Evolutionary conservation across 192 early-diverging fungal genomes (phyloP).

Genomic region (Umbelopsis ramanniana): DNA sequence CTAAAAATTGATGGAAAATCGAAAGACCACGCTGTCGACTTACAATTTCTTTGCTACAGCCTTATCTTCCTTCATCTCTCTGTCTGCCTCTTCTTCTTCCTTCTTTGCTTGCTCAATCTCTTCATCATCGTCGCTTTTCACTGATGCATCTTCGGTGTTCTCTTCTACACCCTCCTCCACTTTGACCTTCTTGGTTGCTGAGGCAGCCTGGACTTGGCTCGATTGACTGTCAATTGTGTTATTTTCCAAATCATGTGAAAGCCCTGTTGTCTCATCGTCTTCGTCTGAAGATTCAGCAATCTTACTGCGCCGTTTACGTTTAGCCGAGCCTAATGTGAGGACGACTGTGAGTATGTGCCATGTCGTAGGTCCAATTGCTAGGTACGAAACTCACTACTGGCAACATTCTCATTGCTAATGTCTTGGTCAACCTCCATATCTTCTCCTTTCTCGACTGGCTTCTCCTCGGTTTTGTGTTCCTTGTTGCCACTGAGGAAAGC

Average conservation of each 20-base stretch:
- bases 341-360: too few relatives aligned
- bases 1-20: neutral
- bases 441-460: neutral
- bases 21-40: neutral
- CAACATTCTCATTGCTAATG: neutral
- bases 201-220: neutral
- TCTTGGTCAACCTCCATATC: slow-evolving; percentile 31
- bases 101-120: slow-evolving; percentile 34
- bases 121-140: neutral
- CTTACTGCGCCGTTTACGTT: slow-evolving; percentile 33
- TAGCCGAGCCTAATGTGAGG: slow-evolving; percentile 24
- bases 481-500: neutral
- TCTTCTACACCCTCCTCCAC: neutral
- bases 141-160: neutral
- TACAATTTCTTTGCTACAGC: slow-evolving; percentile 31
- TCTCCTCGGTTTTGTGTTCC: neutral
- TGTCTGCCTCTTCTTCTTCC: slow-evolving; percentile 33
- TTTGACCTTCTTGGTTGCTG: neutral
- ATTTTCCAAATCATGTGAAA: slow-evolving; percentile 3
- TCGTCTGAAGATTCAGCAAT: slow-evolving; percentile 22
- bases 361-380: too few relatives aligned
- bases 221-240: slow-evolving; percentile 2
- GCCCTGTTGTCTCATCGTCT: slow-evolving; percentile 7
- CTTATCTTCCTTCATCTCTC: slow-evolving; percentile 21
- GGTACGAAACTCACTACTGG: neutral